phyloP scores from a whole-genome alignment of 371 early-diverging fungal species.

The Umbelopsis sp. region DNA sequence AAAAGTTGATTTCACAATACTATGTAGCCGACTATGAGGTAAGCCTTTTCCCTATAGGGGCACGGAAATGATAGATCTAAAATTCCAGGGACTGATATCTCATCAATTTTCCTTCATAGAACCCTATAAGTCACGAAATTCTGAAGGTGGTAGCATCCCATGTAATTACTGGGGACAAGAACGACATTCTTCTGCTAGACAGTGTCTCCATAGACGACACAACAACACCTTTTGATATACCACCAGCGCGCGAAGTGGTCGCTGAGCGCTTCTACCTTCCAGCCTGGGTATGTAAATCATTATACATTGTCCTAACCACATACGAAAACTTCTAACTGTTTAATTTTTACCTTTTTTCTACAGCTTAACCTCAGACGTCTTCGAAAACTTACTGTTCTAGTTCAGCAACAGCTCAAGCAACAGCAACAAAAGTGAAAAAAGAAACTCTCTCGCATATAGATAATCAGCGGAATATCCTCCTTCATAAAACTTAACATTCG shows the following conservation, averaged over 20 bases:
- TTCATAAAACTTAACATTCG: neutral
- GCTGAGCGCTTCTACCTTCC: constrained; percentile 60
- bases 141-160: constrained; percentile 88
- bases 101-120: constrained; percentile 30
- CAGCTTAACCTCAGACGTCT: constrained; percentile 11
- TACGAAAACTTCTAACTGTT: neutral
- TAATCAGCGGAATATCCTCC: neutral
- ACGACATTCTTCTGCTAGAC: constrained; percentile 87
- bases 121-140: constrained; percentile 87
- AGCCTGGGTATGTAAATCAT: constrained; percentile 38
- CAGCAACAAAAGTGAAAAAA: constrained; percentile 20
- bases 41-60: neutral
- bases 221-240: constrained; percentile 61
- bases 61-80: neutral
- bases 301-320: neutral
- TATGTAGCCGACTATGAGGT: constrained; percentile 77
- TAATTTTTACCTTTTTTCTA: neutral
- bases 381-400: constrained; percentile 7
- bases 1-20: constrained; percentile 84
- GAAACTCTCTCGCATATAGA: constrained; percentile 8
- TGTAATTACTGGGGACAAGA: constrained; percentile 82
- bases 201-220: constrained; percentile 76
- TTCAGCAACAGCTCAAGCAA: constrained; percentile 19
- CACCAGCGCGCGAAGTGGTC: constrained; percentile 60
- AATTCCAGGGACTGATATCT: neutral